Conservation (phyloP, 805 yeast species). For the Wickerhamomyces bisporus region DNA sequence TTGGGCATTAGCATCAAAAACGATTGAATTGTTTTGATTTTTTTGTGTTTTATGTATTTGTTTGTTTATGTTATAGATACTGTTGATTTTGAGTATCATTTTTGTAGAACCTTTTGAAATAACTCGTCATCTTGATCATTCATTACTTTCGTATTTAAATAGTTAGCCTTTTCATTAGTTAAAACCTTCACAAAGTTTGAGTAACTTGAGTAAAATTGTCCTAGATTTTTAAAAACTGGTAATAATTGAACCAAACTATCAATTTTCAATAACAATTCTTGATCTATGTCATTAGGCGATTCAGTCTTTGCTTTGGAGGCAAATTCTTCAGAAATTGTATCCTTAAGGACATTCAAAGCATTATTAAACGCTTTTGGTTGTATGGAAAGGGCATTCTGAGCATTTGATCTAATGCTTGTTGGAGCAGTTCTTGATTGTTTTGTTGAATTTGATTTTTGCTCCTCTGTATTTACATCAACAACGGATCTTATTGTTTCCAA, state of each 20-base stretch:
- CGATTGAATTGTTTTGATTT: too few species aligned
- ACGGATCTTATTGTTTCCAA: slow-evolving; percentile 41
- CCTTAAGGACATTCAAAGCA: slow-evolving; percentile 41
- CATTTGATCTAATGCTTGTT: slow-evolving; percentile 9
- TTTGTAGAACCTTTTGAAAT: slow-evolving; percentile 11
- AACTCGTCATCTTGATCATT: slow-evolving; percentile 20
- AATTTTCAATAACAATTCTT: slow-evolving; percentile 36
- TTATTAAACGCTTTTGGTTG: slow-evolving; percentile 29
- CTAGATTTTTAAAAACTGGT: slow-evolving; percentile 49
- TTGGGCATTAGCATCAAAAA: too few species aligned
- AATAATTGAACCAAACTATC: slow-evolving; percentile 42
- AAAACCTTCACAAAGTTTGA: slow-evolving; percentile 42
- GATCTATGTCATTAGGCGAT: slow-evolving; percentile 24
- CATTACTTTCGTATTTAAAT: slow-evolving; percentile 26
- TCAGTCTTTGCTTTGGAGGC: slow-evolving; percentile 20
- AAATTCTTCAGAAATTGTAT: slow-evolving; percentile 40
- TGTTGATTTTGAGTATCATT: not conserved
- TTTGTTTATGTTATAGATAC: too few species aligned
- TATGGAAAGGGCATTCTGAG: slow-evolving; percentile 15
- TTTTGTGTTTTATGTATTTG: too few species aligned
- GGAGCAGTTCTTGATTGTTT: slow-evolving; percentile 14
- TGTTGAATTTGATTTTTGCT: slow-evolving; percentile 1
- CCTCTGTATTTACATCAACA: slow-evolving; percentile 23
- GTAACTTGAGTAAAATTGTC: slow-evolving; percentile 46
- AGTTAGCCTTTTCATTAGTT: slow-evolving; percentile 30